A percentile compares a stretch with the other conserved stretches of the same genome.
These are phyloP conservation scores for Sporothrix schenckii DNA, from an alignment of 2,329 filamentous ascomycete genomes.

Conservation along the genomic window DNA sequence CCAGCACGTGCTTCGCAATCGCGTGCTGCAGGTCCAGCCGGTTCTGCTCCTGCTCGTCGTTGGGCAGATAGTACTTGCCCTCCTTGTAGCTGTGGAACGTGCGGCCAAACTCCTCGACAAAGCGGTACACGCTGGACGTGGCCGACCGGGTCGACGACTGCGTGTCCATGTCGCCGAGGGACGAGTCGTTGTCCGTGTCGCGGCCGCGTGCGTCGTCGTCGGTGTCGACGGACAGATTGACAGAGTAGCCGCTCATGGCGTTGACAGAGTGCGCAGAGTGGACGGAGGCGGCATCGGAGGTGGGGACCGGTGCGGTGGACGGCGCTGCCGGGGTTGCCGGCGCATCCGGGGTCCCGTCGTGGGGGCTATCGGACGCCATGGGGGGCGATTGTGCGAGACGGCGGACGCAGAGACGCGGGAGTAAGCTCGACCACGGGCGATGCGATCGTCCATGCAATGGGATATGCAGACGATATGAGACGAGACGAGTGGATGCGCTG, in stretches of 20 bases:
- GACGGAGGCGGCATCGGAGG: background rate
- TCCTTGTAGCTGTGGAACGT: conserved; percentile 34
- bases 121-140: conserved; percentile 29
- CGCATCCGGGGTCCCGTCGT: background rate
- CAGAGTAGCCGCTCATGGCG: conserved; percentile 31
- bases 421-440: background rate
- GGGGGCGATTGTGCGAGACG: background rate
- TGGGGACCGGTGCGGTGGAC: background rate
- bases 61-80: conserved; percentile 33
- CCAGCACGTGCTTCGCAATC: conserved; percentile 26
- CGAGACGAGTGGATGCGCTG: background rate
- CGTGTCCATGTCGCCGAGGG: conserved; percentile 29
- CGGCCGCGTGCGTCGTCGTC: conserved; percentile 5
- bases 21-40: conserved; percentile 33
- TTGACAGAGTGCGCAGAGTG: conserved; percentile 19
- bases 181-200: conserved; percentile 28
- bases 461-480: no score
- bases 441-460: background rate
- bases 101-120: conserved; percentile 34
- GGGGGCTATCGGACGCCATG: background rate
- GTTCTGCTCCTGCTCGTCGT: conserved; percentile 33
- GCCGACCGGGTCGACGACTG: conserved; percentile 29
- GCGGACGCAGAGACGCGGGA: background rate
- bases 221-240: conserved; percentile 24
- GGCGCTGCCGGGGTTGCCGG: background rate